Base-by-base conservation (phyloP, 225 moss, liverwort and hornwort species). In the Climacium dendroides region DNA sequence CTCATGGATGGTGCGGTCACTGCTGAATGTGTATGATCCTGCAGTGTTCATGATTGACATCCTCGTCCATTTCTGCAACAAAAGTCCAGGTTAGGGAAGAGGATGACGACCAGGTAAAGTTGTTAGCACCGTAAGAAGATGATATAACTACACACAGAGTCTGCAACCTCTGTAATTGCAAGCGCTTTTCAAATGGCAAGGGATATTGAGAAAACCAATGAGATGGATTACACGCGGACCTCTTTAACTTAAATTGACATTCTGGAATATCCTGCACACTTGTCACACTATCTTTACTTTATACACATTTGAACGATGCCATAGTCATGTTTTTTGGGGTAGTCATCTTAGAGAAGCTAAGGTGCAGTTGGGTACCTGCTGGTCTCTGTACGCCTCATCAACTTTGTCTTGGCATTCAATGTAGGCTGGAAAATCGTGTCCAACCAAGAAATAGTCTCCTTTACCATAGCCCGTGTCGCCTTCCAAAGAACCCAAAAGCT, bases 41-140 rank as follows among this genome's bases (percentile, higher is more conserved):
- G 98, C 95, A 22, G 96, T 96, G 88, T 98, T 98, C 88, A 98
- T 89, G 69, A 98, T 97, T 52, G 97, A 98, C 98, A 98, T 97
- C 91, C 89, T 97, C 30, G 95, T 96, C 98, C 98, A 97, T 84
- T 92, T 97, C 97, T 98, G 97, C 89, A 88, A 60, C 78, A 62
- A 83, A 50, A 32, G 16, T 65, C 80, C 29, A 75, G 45, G 37
- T 79, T 17, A 90, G 60, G 43, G 35, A 35, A 14, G 26, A 57
- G 25, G 30, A 63, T 19, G 48, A 67, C 35, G 43, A 75, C 32
- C 47, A 53, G 39, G 19, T 13, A 24, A 54, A 22, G 53, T 32
- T 83, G 71, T 71, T 8, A 64, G 50, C 64, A 16, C 55, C 71
- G 65, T 4, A 24, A 50, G 25, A 32, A 37, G 58, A 12, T 45